Evolutionary conservation across 1,284 basidiomycete species (phyloP).

Genomic region (Pseudomicrostroma phylloplanum): DNA sequence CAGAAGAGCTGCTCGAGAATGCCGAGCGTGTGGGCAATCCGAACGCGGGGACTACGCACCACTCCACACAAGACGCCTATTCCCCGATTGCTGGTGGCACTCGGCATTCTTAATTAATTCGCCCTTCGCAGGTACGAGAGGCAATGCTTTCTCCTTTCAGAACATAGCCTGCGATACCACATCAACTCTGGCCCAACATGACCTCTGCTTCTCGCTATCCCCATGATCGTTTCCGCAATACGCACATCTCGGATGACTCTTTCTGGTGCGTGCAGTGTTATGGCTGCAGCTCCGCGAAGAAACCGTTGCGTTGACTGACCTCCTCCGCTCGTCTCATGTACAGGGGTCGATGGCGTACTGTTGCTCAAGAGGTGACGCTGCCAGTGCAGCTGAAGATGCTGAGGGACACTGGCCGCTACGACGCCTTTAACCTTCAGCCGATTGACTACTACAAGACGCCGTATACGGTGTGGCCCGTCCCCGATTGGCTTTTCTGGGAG

Average conservation of each 20-base stretch:
- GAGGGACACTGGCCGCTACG: constrained; percentile 18
- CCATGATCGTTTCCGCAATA: neutral
- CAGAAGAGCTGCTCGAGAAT: too few species aligned
- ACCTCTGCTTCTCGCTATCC: neutral
- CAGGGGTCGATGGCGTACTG: constrained; percentile 18
- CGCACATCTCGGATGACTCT: neutral
- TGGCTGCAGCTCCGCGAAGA: neutral
- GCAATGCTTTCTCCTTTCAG: too few species aligned
- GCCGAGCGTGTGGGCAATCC: too few species aligned
- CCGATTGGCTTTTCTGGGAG: constrained; percentile 22
- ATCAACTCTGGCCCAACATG: neutral
- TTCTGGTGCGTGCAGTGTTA: neutral
- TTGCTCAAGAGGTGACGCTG: constrained; percentile 14
- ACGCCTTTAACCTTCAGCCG: constrained; percentile 18
- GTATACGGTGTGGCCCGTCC: constrained; percentile 18
- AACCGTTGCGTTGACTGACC: neutral
- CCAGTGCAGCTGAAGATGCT: constrained; percentile 19
- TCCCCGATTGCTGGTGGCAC: too few species aligned
- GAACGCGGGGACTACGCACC: too few species aligned
- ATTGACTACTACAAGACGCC: constrained; percentile 15
- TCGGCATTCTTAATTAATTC: too few species aligned
- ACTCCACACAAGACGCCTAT: too few species aligned
- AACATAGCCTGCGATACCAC: too few species aligned
- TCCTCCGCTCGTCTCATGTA: neutral
- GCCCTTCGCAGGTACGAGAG: too few species aligned